These are phyloP conservation scores for Pulveroboletus ravenelii DNA, from an alignment of 768 basidiomycete genomes.

Conservation along the genomic window DNA sequence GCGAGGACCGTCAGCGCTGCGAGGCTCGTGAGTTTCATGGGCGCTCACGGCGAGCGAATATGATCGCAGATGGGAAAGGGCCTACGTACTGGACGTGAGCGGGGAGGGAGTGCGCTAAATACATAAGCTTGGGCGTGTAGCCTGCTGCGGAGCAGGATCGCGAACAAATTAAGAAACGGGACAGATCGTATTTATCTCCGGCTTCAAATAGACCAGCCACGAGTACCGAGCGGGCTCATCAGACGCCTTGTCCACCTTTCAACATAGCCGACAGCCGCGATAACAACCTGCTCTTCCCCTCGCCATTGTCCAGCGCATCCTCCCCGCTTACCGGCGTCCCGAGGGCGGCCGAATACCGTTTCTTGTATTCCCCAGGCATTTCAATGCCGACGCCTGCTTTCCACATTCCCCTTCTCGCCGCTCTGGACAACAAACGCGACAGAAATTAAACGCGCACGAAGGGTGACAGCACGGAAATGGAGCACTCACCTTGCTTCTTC, in stretches of 20 bases:
- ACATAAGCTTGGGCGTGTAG: background rate
- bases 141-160: constrained; percentile 12
- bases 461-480: background rate
- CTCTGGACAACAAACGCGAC: constrained; percentile 33
- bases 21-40: constrained; percentile 14
- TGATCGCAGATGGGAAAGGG: background rate
- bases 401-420: constrained; percentile 74
- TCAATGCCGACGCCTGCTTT: constrained; percentile 48
- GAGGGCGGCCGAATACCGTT: constrained; percentile 41
- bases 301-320: background rate
- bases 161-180: constrained; percentile 10
- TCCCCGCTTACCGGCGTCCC: constrained; percentile 2
- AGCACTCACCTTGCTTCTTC: constrained; percentile 54
- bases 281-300: background rate
- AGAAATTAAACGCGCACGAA: background rate
- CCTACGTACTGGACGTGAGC: background rate
- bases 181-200: background rate
- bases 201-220: too few species aligned
- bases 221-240: too few species aligned
- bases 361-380: constrained; percentile 79
- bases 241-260: background rate
- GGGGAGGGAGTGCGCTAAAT: background rate
- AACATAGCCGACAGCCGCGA: constrained; percentile 8
- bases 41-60: background rate
- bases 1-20: constrained; percentile 5